These are phyloP conservation scores for Protomyces gravidus DNA, from an alignment of 1,139 yeast genomes.

Conservation along the genomic window DNA sequence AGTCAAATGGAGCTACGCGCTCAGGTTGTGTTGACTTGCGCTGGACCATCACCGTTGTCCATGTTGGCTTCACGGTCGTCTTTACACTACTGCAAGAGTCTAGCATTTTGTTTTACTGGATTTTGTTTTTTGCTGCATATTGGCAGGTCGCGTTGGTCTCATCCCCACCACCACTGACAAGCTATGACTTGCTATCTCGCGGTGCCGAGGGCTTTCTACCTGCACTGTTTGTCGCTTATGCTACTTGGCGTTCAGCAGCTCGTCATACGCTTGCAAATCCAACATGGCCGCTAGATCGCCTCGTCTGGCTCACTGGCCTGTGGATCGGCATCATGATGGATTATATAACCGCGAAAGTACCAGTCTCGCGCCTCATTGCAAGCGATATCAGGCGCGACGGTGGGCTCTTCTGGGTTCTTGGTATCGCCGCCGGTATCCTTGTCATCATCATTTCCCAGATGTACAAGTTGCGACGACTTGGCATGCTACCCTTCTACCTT, in stretches of 20 bases:
- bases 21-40: slow-evolving; percentile 61
- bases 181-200: slow-evolving; percentile 58
- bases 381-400: slow-evolving; percentile 67
- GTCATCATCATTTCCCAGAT: slow-evolving; percentile 69
- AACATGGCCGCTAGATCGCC: slow-evolving; percentile 45
- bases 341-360: slow-evolving; percentile 79
- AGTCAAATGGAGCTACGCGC: background rate
- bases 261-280: slow-evolving; percentile 14
- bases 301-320: slow-evolving; percentile 73
- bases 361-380: slow-evolving; percentile 75
- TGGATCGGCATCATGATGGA: slow-evolving; percentile 86
- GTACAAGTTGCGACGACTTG: slow-evolving; percentile 63
- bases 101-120: slow-evolving; percentile 61
- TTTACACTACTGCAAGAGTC: slow-evolving; percentile 54
- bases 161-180: slow-evolving; percentile 63
- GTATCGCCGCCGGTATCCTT: slow-evolving; percentile 54
- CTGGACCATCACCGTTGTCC: slow-evolving; percentile 52
- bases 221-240: slow-evolving; percentile 62
- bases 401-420: slow-evolving; percentile 44
- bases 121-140: slow-evolving; percentile 62
- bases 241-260: slow-evolving; percentile 45
- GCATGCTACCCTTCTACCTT: slow-evolving; percentile 59
- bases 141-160: slow-evolving; percentile 79
- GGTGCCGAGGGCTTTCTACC: slow-evolving; percentile 77
- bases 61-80: slow-evolving; percentile 52